These are phyloP conservation scores for Cladosporium sp. DNA, from an alignment of 2,329 filamentous ascomycete genomes.

Conservation along the genomic window DNA sequence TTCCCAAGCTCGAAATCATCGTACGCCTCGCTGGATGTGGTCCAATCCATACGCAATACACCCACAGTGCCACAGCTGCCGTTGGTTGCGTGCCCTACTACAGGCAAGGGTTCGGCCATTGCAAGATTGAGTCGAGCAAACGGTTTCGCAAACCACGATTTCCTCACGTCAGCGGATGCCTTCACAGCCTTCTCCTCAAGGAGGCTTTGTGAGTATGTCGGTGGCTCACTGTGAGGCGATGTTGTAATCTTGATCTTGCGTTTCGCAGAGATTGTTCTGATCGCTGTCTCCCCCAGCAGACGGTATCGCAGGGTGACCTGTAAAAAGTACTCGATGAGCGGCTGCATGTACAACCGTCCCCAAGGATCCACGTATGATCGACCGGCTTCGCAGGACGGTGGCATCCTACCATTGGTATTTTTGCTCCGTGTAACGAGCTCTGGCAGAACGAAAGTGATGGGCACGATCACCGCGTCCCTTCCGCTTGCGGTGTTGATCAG, in stretches of 20 bases:
- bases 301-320: constrained; percentile 3
- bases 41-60: not conserved
- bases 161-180: not conserved
- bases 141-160: not conserved
- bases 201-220: not conserved
- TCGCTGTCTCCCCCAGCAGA: not conserved
- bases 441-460: constrained; percentile 3
- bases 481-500: not conserved
- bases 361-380: constrained; percentile 4
- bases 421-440: not conserved
- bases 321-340: constrained; percentile 2
- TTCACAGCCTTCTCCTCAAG: not conserved
- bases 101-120: constrained; percentile 5
- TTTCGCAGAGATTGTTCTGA: not conserved
- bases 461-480: not conserved
- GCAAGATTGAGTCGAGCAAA: not conserved
- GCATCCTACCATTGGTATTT: not conserved
- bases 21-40: not conserved
- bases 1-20: not conserved
- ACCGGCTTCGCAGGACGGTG: constrained; percentile 5
- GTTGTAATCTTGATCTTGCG: not conserved
- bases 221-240: constrained; percentile 4
- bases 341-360: constrained; percentile 7
- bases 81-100: not conserved
- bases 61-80: not conserved